phyloP scores from a whole-genome alignment of 2,329 filamentous ascomycete species.

The Trichophyton verrucosum region DNA sequence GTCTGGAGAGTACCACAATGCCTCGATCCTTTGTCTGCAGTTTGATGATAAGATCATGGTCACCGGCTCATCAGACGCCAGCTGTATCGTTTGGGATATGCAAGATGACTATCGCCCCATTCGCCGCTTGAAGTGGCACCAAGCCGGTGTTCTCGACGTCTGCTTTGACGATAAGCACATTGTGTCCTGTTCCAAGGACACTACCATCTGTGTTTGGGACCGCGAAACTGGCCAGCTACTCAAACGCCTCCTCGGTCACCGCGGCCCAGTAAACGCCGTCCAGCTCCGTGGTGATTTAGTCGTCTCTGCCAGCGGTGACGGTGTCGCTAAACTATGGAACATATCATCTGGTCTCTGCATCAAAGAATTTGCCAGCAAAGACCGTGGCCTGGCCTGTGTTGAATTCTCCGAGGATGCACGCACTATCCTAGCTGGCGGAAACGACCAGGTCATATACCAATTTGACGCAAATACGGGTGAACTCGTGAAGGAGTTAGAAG shows the following conservation, averaged over 20 bases:
- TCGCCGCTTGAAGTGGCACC: conserved; percentile 63
- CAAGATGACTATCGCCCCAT: conserved; percentile 67
- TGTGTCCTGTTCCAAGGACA: conserved; percentile 93
- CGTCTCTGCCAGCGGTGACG: conserved; percentile 88
- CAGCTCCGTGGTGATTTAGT: conserved; percentile 87
- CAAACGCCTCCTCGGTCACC: conserved; percentile 70
- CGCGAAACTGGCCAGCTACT: conserved; percentile 63
- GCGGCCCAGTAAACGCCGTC: conserved; percentile 89
- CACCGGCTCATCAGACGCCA: conserved; percentile 84
- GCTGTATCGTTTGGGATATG: conserved; percentile 84
- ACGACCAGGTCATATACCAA: conserved; percentile 89
- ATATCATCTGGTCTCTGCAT: conserved; percentile 77
- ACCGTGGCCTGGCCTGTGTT: conserved; percentile 85
- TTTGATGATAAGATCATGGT: conserved; percentile 89
- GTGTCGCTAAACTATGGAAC: conserved; percentile 90
- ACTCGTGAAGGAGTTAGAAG: conserved; percentile 65
- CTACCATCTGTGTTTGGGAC: conserved; percentile 89
- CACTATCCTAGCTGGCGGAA: conserved; percentile 85
- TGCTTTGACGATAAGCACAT: conserved; percentile 88
- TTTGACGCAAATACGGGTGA: conserved; percentile 89
- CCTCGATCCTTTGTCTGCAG: conserved; percentile 87
- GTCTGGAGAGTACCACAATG: conserved; percentile 57
- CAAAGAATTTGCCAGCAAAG: conserved; percentile 80
- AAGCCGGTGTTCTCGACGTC: conserved; percentile 81
- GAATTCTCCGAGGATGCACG: conserved; percentile 94